Evolutionary conservation across 257 asterid species (phyloP), one percentile per base, ranked within the genome.

Genomic region (Gentiana dahurica): DNA sequence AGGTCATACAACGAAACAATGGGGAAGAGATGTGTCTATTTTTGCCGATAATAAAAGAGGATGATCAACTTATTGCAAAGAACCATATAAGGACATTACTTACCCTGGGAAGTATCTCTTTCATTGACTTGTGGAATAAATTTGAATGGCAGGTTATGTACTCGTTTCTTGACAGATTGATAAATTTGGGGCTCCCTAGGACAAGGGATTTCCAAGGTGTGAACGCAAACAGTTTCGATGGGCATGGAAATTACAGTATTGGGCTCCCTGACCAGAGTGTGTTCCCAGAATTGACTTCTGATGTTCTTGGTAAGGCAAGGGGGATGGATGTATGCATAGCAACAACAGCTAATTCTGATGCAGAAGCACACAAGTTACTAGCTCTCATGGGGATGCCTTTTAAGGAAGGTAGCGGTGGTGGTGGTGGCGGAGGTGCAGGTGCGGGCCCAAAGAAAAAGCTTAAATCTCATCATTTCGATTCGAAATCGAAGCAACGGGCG

Each of bases 361-460:
- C 77, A 51, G 99, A 92, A 77, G 99, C 84, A 55, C 75, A 79
- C 34, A 80, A 60, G 62, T 67, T 92, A 62, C 71, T 88, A 69
- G 94, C 94, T 61, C 91, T 88, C 59, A 81, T 88, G 98, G 95
- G 97, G 34, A 88, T 88, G 95, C 95, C 95, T 1, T 88, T 92
- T 52, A 81, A 89, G 73, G 94, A 85, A 73, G 95, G 76, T 43
- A 71, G 71, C 8, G 75, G 69, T 12, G 76, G 77, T n/a, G 24
- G 24, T 24, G 24, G 24, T 24, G 24, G 24, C 24, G 24, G 24
- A 24, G 41, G 74, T 32, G 12, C 75, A 15, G 13, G 67, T 4
- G 58, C 62, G 56, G 12, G 79, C 60, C 67, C 81, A 45, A 92
- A 81, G 99, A 92, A 83, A 83, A 88, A 88, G 87, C 84, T 92